These are phyloP conservation scores for Typha latifolia DNA, from an alignment of 176 grass and related monocot species.

Conservation along the genomic window DNA sequence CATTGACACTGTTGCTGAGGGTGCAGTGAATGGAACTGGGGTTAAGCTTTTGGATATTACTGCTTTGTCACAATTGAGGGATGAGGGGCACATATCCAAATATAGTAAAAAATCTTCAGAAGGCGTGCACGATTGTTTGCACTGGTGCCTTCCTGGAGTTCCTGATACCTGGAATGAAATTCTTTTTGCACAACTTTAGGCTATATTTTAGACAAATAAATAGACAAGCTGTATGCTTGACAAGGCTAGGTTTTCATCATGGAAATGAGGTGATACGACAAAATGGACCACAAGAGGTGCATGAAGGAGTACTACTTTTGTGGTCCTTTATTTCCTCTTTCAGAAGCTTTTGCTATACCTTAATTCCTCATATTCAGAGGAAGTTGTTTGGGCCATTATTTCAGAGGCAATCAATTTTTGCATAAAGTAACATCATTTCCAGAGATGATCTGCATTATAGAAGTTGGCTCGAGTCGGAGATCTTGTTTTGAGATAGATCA, in stretches of 20 bases:
- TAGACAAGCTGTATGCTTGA: not conserved
- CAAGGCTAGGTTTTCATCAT: not conserved
- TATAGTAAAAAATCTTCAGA: conserved; percentile 42
- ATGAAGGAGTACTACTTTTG: not conserved
- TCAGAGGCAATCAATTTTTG: not conserved
- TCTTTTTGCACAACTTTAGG: conserved; percentile 82
- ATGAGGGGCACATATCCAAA: conserved; percentile 89
- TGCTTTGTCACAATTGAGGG: conserved; percentile 62
- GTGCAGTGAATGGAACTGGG: conserved; percentile 57
- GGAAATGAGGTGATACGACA: not conserved
- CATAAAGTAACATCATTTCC: not conserved
- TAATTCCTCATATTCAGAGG: not conserved
- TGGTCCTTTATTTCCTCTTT: not conserved
- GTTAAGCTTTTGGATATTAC: conserved; percentile 89
- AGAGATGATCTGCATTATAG: not conserved
- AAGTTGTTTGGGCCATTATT: not conserved
- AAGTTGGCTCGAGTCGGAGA: no score
- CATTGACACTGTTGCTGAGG: conserved; percentile 44
- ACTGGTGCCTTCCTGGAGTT: conserved; percentile 96
- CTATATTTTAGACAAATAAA: conserved; percentile 2
- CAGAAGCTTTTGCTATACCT: not conserved
- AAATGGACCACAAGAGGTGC: not conserved
- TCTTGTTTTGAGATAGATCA: not conserved
- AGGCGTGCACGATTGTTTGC: conserved; percentile 74
- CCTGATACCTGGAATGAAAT: conserved; percentile 95